These are phyloP conservation scores for Alternaria brassicae DNA, from an alignment of 2,329 filamentous ascomycete species.

Conservation along the genomic window DNA sequence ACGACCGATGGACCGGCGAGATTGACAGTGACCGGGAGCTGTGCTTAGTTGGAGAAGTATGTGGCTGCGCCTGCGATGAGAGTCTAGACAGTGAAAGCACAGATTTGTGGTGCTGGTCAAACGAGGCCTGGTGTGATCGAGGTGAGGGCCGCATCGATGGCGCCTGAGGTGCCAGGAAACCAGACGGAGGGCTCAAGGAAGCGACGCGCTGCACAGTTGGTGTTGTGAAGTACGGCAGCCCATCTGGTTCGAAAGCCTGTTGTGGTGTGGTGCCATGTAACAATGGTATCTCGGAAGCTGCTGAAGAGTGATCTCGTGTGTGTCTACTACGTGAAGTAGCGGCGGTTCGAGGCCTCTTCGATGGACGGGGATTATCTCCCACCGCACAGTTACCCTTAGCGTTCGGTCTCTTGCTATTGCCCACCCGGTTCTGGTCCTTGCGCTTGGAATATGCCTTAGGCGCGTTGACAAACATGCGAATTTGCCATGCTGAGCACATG, in stretches of 20 bases:
- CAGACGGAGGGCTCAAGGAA: not conserved
- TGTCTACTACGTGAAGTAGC: constrained; percentile 6
- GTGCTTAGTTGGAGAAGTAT: not conserved
- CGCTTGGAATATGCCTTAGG: constrained; percentile 44
- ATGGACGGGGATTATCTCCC: constrained; percentile 2
- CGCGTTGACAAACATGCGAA: constrained; percentile 49
- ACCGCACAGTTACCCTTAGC: constrained; percentile 20
- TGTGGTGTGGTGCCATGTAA: constrained; percentile 20
- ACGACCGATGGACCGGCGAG: constrained; percentile 6
- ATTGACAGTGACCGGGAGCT: constrained; percentile 13
- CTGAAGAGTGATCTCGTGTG: constrained; percentile 13
- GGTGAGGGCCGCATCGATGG: not conserved
- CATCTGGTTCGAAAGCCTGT: not conserved
- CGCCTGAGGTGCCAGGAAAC: not conserved
- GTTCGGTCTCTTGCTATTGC: constrained; percentile 45
- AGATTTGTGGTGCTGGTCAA: constrained; percentile 3
- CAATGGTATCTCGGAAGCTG: constrained; percentile 6
- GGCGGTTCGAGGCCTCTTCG: constrained; percentile 17
- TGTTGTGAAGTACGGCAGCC: constrained; percentile 11
- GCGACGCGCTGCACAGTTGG: not conserved
- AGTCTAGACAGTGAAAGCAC: constrained; percentile 4
- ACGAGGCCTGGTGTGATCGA: not conserved
- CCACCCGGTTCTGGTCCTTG: constrained; percentile 44
- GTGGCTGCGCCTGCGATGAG: not conserved
- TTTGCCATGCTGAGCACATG: constrained; percentile 45